Base-by-base conservation (phyloP, 2,329 filamentous ascomycete genomes). In the Epichloe uncinata region DNA sequence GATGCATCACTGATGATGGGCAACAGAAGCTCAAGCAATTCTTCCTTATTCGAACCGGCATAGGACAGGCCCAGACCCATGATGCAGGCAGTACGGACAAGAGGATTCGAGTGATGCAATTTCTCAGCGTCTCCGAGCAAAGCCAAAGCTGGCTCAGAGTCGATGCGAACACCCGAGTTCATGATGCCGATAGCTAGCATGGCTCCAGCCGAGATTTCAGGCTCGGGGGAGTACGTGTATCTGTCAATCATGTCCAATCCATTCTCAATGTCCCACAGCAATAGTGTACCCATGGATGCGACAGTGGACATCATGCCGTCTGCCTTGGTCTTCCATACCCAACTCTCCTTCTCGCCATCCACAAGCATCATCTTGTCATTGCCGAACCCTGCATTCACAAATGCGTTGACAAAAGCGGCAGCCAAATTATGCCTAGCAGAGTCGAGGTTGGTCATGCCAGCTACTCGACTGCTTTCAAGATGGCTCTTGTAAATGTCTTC, bases 401-500 rank as follows among this genome's bases (percentile, higher is more conserved):
- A 97, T 0, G 86, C 87, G 62, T 98, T 98, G 56, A 98, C 94
- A 58, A 98, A 97, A 4, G 85, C 89, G 49, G 91, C 93, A 4
- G 93, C 90, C 53, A 98, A 77, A 62, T 98, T 98, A 73, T 98
- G 91, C 59, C 89, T 80, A 33, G 91, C 90, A 9, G 93, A 98
- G 64, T 98, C 93, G 44, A 94, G 81, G 63, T 96, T 96, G 11
- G 91, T 96, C 69, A 95, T 79, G 36, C 89, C 90, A 22, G 88
- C 87, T 48, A 94, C 93, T 54, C 94, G 81, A 60, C 84, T 95
- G 71, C 87, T 97, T 70, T 98, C 93, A 5, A 98, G 78, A 68
- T 98, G 93, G 63, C 89, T 95, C 74, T 98, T 98, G 78, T 98
- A 98, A 60, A 98, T 98, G 61, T 98, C 94, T 64, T 98, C 93